Conservation (phyloP, 306 rosid genomes). For the Sindora glabra region DNA sequence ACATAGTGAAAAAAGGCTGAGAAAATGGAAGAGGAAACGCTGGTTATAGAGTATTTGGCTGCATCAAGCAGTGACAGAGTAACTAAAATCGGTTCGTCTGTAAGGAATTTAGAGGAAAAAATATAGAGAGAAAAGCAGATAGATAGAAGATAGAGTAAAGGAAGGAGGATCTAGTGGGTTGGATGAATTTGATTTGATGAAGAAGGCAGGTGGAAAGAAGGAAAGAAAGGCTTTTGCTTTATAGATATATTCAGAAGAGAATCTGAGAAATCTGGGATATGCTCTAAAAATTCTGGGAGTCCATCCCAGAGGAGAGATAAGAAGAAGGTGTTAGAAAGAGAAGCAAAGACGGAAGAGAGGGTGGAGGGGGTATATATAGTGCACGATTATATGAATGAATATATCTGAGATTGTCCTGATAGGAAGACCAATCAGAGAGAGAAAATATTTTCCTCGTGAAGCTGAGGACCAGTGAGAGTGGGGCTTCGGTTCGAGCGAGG, state of each 20-base stretch:
- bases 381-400: too few species aligned
- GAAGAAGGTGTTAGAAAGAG: slow-evolving; percentile 9
- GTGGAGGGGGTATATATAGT: slow-evolving; percentile 25
- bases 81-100: background rate
- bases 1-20: background rate
- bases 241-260: slow-evolving; percentile 14
- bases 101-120: too few species aligned
- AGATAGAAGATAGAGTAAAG: too few species aligned
- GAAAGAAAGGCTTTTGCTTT: background rate
- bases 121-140: background rate
- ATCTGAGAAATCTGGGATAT: slow-evolving; percentile 14
- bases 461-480: background rate
- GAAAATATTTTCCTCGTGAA: slow-evolving; percentile 23
- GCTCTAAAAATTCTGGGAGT: slow-evolving; percentile 5
- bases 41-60: background rate
- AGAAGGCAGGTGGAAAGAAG: background rate
- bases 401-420: background rate
- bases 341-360: background rate
- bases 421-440: slow-evolving; percentile 1
- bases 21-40: background rate
- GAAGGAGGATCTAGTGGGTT: too few species aligned
- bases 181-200: too few species aligned
- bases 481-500: background rate
- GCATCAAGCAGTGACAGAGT: too few species aligned
- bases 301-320: background rate